Percentiles rank a stretch among this genome's conserved stretches.
phyloP scores from a whole-genome alignment of 768 basidiomycete species.

The Pilatotrama ljubarskyi region DNA sequence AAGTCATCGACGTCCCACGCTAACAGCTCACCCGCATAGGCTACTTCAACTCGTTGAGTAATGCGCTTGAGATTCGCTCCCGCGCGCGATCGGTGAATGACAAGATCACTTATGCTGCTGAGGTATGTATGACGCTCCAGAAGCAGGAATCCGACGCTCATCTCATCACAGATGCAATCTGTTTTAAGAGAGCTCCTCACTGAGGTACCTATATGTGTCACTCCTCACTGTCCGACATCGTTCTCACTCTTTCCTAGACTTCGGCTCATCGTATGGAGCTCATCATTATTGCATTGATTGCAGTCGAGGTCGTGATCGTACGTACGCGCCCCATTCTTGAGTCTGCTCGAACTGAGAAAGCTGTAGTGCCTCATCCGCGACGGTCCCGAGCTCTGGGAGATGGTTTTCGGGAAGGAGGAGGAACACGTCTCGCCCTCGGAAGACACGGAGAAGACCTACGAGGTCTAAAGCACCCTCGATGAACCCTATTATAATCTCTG shows the following conservation, averaged over 20 bases:
- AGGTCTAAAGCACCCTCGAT: not conserved
- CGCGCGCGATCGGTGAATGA: conserved; percentile 84
- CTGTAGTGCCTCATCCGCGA: conserved; percentile 72
- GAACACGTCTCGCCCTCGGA: conserved; percentile 1
- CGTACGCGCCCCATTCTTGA: conserved; percentile 28
- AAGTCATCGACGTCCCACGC: too few species aligned
- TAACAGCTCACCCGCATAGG: conserved; percentile 38
- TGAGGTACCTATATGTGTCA: conserved; percentile 50
- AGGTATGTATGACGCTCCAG: conserved; percentile 42
- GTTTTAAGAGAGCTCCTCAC: conserved; percentile 87
- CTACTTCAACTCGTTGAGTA: conserved; percentile 82
- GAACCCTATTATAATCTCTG: not conserved
- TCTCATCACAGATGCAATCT: conserved; percentile 64
- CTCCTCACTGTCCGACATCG: not conserved
- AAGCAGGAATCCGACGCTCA: not conserved
- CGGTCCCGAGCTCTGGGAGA: conserved; percentile 71
- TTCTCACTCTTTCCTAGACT: conserved; percentile 48
- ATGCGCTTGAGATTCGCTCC: conserved; percentile 83
- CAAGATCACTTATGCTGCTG: conserved; percentile 89
- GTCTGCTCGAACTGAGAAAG: not conserved
- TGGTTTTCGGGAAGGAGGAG: conserved; percentile 21
- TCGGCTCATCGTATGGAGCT: conserved; percentile 92
- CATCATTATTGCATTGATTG: conserved; percentile 92
- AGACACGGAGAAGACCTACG: not conserved
- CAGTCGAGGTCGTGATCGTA: conserved; percentile 92